Conservation (phyloP, 169 alveolate genomes). For the Cryptosporidium muris region DNA sequence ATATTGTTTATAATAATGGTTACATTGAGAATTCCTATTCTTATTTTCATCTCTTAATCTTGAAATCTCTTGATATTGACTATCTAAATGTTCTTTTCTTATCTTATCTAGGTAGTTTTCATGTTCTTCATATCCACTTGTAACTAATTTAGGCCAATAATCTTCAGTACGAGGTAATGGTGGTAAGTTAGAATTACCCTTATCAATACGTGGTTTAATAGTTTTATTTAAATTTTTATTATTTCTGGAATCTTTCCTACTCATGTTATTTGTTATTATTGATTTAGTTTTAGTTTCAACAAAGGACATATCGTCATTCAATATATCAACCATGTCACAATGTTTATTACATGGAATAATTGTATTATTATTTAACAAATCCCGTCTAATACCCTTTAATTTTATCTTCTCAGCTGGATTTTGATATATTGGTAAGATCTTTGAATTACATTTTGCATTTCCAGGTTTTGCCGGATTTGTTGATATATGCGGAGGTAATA, state of each 20-base stretch:
- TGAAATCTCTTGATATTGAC: neutral
- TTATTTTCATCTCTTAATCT: neutral
- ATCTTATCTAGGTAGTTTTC: constrained; percentile 32
- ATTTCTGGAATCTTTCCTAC: constrained; percentile 4
- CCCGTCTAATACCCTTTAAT: constrained; percentile 18
- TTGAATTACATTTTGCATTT: constrained; percentile 11
- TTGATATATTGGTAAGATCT: neutral
- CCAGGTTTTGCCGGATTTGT: constrained; percentile 60
- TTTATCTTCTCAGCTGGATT: constrained; percentile 3
- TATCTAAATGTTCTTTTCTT: constrained; percentile 30
- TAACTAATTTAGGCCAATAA: constrained; percentile 66
- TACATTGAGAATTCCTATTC: neutral
- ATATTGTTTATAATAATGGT: neutral
- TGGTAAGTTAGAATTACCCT: constrained; percentile 59
- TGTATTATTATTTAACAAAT: neutral
- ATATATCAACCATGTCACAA: constrained; percentile 21
- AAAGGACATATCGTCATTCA: constrained; percentile 51
- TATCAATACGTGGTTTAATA: constrained; percentile 9
- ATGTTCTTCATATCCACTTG: constrained; percentile 43
- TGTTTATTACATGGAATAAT: neutral
- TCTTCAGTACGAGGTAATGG: constrained; percentile 68
- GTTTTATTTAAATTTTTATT: constrained; percentile 5
- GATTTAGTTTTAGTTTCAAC: neutral
- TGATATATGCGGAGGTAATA: constrained; percentile 54
- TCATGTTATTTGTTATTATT: constrained; percentile 4